A percentile compares a stretch with the other conserved stretches of the same genome.
Evolutionary conservation across 768 basidiomycete genomes (phyloP).

Genomic region (Kwoniella shandongensis): DNA sequence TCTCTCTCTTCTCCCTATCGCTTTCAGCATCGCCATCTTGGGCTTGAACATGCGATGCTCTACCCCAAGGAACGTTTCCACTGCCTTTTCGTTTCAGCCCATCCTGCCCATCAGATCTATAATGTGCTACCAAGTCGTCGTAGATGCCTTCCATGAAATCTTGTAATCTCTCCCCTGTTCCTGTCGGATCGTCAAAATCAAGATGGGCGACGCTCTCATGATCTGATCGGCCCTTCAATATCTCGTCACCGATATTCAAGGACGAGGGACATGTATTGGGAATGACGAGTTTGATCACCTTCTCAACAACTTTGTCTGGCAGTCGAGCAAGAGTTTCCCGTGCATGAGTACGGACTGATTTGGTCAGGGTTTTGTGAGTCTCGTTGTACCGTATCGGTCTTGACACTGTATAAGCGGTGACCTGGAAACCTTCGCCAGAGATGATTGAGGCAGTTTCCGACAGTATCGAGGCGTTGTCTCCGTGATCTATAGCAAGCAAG

Average conservation of each 20-base stretch:
- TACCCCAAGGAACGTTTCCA: conserved; percentile 25
- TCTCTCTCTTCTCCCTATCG: conserved; percentile 52
- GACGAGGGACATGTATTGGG: conserved; percentile 18
- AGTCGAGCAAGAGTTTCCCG: conserved; percentile 43
- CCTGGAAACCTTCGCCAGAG: conserved; percentile 39
- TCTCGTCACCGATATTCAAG: conserved; percentile 29
- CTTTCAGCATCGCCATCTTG: conserved; percentile 47
- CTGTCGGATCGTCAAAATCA: conserved; percentile 49
- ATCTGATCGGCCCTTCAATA: conserved; percentile 28
- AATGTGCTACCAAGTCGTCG: conserved; percentile 59
- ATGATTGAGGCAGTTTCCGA: conserved; percentile 20
- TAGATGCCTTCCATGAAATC: conserved; percentile 69
- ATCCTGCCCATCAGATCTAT: conserved; percentile 41
- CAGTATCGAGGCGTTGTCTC: conserved; percentile 29
- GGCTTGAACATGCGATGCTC: conserved; percentile 32
- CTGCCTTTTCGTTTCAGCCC: conserved; percentile 35
- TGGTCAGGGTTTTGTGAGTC: conserved; percentile 45
- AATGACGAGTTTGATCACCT: conserved; percentile 37
- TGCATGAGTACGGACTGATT: conserved; percentile 40
- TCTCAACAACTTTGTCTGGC: conserved; percentile 47
- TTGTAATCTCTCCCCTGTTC: conserved; percentile 63
- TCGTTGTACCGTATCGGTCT: conserved; percentile 46
- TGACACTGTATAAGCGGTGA: conserved; percentile 50
- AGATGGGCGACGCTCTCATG: conserved; percentile 17
- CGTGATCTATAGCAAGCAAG: conserved; percentile 13